These are phyloP conservation scores for Clarireedia homoeocarpa DNA, from an alignment of 2,329 filamentous ascomycete species.

Conservation along the genomic window DNA sequence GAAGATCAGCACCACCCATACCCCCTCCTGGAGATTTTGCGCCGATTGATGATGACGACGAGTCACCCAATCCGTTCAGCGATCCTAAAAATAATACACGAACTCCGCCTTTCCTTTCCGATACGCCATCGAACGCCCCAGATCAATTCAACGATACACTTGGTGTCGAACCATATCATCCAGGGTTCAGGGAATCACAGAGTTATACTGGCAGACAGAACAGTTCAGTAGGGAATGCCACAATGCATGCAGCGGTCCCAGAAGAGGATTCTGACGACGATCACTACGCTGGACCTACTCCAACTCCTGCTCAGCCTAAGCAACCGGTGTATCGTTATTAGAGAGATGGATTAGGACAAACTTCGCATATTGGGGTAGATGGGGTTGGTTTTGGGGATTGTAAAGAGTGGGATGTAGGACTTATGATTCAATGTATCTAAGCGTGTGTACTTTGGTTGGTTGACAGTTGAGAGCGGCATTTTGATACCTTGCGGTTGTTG, in stretches of 20 bases:
- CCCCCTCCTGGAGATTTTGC: constrained; percentile 25
- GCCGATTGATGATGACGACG: constrained; percentile 21
- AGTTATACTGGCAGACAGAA: constrained; percentile 25
- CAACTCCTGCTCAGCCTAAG: constrained; percentile 10
- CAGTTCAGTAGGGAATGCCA: constrained; percentile 16
- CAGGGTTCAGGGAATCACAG: constrained; percentile 25
- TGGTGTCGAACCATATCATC: constrained; percentile 30
- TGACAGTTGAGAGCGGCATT: no score
- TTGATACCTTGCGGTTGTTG: no score
- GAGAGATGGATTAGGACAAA: neutral
- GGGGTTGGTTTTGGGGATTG: neutral
- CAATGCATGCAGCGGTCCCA: constrained; percentile 24
- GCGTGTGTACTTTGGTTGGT: no score
- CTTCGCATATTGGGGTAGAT: neutral
- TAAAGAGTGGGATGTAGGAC: neutral
- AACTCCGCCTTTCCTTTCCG: constrained; percentile 22
- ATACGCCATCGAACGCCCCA: constrained; percentile 15
- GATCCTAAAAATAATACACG: constrained; percentile 17
- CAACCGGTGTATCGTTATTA: constrained; percentile 25
- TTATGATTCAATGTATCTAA: no score
- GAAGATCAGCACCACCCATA: constrained; percentile 17
- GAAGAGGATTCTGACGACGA: constrained; percentile 13
- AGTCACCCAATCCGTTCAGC: constrained; percentile 24
- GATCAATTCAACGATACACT: constrained; percentile 25
- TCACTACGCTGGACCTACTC: constrained; percentile 12